phyloP scores from a whole-genome alignment of 495 filamentous ascomycete genomes.

The Podospora tetraspora region DNA sequence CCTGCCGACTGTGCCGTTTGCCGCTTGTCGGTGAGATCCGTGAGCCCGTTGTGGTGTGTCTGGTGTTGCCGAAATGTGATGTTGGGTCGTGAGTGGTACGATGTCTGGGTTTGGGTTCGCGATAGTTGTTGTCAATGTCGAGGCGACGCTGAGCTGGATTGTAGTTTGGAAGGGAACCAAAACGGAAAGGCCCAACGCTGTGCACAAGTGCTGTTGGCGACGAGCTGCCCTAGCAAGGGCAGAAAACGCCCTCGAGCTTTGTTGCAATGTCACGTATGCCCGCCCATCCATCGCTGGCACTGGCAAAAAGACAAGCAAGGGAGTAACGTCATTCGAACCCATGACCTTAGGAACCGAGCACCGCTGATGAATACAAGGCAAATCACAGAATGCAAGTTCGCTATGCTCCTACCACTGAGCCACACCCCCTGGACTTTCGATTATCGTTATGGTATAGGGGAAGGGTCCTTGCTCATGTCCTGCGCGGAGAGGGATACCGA shows the following conservation, averaged over 20 bases:
- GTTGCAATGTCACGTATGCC: not conserved
- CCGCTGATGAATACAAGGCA: too few relatives aligned
- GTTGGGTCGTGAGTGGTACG: not conserved
- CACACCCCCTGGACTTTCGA: not conserved
- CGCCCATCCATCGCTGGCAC: not conserved
- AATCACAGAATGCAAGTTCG: not conserved
- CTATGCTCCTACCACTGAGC: not conserved
- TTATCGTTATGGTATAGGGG: not conserved
- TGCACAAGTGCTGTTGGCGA: too few relatives aligned
- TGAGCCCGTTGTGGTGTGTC: not conserved
- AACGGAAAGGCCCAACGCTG: too few relatives aligned
- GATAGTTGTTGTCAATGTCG: not conserved
- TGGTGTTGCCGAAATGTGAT: not conserved
- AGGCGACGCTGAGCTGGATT: not conserved
- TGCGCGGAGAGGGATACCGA: not conserved
- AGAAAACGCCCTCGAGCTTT: not conserved
- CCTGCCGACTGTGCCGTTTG: not conserved
- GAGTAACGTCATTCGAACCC: not conserved
- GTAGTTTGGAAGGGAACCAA: too few relatives aligned
- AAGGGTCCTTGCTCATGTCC: not conserved
- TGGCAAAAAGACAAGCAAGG: not conserved
- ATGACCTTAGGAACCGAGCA: not conserved
- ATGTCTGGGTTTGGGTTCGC: not conserved
- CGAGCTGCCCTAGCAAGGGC: not conserved
- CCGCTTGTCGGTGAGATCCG: not conserved